These are phyloP conservation scores for Penicillium verhagenii DNA, from an alignment of 495 filamentous ascomycete species.

Conservation along the genomic window DNA sequence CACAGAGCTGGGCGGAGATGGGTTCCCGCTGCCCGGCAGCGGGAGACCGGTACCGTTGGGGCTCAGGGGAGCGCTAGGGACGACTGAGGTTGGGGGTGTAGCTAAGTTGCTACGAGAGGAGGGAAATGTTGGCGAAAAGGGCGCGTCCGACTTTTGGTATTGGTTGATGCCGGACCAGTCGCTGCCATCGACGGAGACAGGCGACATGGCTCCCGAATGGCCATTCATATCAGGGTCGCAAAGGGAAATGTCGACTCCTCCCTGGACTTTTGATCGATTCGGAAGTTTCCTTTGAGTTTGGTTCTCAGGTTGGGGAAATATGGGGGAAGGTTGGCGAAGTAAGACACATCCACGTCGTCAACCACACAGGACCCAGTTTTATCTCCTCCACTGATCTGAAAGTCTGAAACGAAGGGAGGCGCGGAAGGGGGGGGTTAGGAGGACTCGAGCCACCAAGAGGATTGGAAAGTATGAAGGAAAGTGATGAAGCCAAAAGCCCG, in stretches of 20 bases:
- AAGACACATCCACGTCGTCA: conserved; percentile 7
- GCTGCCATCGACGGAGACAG: conserved; percentile 77
- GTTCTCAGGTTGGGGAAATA: not conserved
- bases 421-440: conserved; percentile 8
- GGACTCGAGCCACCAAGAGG: conserved; percentile 5
- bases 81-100: conserved; percentile 69
- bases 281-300: not conserved
- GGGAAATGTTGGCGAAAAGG: conserved; percentile 53
- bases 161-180: conserved; percentile 83
- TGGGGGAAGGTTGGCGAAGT: not conserved
- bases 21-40: conserved; percentile 55
- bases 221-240: conserved; percentile 53
- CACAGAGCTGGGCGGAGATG: conserved; percentile 84
- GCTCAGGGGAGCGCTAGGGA: conserved; percentile 50
- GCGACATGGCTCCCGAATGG: conserved; percentile 69
- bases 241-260: conserved; percentile 5
- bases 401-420: conserved; percentile 22
- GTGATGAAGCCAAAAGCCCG: conserved; percentile 1
- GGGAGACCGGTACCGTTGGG: conserved; percentile 52
- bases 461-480: not conserved
- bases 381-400: conserved; percentile 13
- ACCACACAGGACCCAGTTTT: conserved; percentile 13
- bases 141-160: conserved; percentile 61
- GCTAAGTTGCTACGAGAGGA: conserved; percentile 61
- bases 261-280: not conserved